phyloP scores from a whole-genome alignment of 2,329 filamentous ascomycete genomes.

The Phialophora macrospora region DNA sequence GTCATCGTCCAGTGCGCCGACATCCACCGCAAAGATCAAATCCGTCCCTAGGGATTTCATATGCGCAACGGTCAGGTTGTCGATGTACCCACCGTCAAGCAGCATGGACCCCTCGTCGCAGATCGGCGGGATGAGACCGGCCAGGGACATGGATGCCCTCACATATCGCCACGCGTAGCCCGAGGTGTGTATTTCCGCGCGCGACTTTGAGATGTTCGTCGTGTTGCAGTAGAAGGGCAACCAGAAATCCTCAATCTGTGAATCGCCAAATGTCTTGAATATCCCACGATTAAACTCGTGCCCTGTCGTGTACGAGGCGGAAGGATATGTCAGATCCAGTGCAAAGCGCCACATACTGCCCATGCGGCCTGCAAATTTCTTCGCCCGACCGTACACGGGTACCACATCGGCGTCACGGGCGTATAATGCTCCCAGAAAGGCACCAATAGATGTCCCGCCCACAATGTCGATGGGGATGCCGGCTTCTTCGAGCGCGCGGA shows the following conservation, averaged over 20 bases:
- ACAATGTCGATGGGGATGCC: slow-evolving; percentile 95
- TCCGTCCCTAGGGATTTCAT: slow-evolving; percentile 95
- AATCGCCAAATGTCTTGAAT: slow-evolving; percentile 96
- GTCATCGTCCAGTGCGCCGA: slow-evolving; percentile 89
- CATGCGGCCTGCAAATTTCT: slow-evolving; percentile 99
- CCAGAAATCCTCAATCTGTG: slow-evolving; percentile 99
- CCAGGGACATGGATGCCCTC: slow-evolving; percentile 93
- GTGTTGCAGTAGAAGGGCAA: slow-evolving; percentile 99
- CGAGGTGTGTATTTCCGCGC: slow-evolving; percentile 89
- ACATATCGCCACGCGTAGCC: slow-evolving; percentile 98
- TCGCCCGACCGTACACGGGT: slow-evolving; percentile 93
- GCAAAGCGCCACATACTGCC: slow-evolving; percentile 99
- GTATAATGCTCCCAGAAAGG: slow-evolving; percentile 93
- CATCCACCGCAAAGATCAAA: slow-evolving; percentile 93
- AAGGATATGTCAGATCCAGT: slow-evolving; percentile 92
- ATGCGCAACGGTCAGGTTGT: slow-evolving; percentile 94
- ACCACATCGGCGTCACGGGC: slow-evolving; percentile 95
- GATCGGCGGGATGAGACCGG: slow-evolving; percentile 86
- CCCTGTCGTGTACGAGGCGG: slow-evolving; percentile 94
- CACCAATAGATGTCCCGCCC: slow-evolving; percentile 93
- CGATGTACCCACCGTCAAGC: slow-evolving; percentile 92
- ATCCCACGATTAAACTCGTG: slow-evolving; percentile 99
- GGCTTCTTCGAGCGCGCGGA: slow-evolving; percentile 91
- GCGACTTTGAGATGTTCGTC: slow-evolving; percentile 94
- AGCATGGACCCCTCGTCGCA: slow-evolving; percentile 98